phyloP scores from a whole-genome alignment of 78 protist genomes.

The Cyanophora paradoxa region DNA sequence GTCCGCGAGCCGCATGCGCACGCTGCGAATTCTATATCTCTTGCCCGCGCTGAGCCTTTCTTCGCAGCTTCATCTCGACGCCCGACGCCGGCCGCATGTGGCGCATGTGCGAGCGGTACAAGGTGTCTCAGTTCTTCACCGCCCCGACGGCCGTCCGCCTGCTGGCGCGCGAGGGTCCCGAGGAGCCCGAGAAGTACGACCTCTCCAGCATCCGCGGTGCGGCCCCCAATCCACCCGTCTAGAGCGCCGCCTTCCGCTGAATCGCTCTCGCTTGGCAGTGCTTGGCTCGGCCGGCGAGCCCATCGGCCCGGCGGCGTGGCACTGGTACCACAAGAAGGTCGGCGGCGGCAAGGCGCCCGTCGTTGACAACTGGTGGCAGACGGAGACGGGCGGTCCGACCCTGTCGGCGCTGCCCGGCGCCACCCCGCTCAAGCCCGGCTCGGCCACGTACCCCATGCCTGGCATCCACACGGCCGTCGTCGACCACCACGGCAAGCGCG shows the following conservation, averaged over 20 bases:
- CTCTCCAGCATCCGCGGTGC: no score
- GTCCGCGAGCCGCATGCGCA: no score
- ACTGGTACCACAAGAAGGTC: conserved; percentile 74
- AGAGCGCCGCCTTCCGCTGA: no score
- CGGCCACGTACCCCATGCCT: conserved; percentile 81
- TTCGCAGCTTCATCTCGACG: no score
- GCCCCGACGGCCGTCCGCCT: conserved; percentile 89
- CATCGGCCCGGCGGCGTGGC: conserved; percentile 82
- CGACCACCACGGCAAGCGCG: conserved; percentile 43
- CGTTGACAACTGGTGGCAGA: conserved; percentile 94
- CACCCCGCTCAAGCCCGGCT: conserved; percentile 76
- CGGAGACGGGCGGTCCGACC: conserved; percentile 87
- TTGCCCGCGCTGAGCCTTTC: no score
- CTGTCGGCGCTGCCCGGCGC: conserved; percentile 78
- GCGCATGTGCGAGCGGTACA: no score
- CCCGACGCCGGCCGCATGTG: no score
- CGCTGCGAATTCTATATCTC: no score
- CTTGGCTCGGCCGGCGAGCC: no score
- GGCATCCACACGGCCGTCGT: conserved; percentile 69
- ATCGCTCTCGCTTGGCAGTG: no score
- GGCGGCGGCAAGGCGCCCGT: no score
- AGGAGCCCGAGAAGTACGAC: conserved; percentile 33
- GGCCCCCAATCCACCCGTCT: no score
- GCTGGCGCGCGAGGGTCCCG: conserved; percentile 59
- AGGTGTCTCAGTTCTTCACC: conserved; percentile 83